These are phyloP conservation scores for Trichosporon sp. DNA, from an alignment of 1,284 basidiomycete genomes.

Conservation along the genomic window DNA sequence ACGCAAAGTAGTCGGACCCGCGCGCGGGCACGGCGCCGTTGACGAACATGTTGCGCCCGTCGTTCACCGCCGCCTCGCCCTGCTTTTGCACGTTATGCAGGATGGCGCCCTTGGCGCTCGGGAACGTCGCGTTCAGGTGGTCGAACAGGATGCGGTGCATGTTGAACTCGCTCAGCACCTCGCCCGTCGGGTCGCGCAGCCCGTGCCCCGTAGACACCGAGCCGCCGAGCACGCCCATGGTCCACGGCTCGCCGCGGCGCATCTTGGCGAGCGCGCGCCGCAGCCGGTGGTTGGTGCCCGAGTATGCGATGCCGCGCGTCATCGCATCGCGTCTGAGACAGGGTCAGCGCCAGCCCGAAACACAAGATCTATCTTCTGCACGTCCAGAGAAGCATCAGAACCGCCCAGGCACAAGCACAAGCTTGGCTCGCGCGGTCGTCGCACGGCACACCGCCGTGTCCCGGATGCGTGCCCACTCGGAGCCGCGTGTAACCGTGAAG, in stretches of 20 bases:
- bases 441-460: not conserved
- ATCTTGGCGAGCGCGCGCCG: constrained; percentile 27
- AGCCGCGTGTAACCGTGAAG: not conserved
- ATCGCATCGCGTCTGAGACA: not conserved
- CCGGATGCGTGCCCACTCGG: not conserved
- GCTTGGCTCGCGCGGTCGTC: not conserved
- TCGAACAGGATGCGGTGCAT: constrained; percentile 41
- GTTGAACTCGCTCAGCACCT: constrained; percentile 24
- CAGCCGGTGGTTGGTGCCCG: constrained; percentile 27
- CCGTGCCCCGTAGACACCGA: constrained; percentile 38
- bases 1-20: constrained; percentile 34
- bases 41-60: constrained; percentile 24
- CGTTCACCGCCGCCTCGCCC: not conserved
- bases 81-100: not conserved
- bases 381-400: not conserved
- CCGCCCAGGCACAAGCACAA: not conserved
- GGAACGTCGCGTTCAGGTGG: constrained; percentile 37
- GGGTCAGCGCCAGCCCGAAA: not conserved
- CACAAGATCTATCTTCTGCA: too few species aligned
- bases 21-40: constrained; percentile 29
- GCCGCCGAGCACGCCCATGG: constrained; percentile 28
- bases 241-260: constrained; percentile 25
- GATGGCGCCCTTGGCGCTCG: constrained; percentile 9
- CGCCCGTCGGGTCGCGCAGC: constrained; percentile 11
- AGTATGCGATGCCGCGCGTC: constrained; percentile 2